Conservation (phyloP, 2,329 filamentous ascomycete species). For the Botrytis deweyae region DNA sequence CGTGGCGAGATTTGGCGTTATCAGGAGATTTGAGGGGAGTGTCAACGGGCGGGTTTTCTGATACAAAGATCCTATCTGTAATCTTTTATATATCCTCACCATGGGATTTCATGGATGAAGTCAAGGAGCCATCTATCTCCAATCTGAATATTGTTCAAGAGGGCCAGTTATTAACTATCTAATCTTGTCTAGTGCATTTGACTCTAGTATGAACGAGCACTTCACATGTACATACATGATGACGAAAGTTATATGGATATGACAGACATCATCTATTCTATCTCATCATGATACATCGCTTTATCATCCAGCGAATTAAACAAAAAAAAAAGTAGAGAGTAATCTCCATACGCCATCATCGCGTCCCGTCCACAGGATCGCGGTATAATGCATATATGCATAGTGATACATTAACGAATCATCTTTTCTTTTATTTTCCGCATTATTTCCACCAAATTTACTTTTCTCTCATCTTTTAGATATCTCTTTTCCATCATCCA, state of each 20-base stretch:
- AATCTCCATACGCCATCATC: constrained; percentile 10
- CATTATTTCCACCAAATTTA: background rate
- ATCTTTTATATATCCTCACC: background rate
- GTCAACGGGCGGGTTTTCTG: too few species aligned
- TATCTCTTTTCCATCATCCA: background rate
- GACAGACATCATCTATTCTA: background rate
- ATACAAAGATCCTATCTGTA: background rate
- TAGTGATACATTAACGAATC: background rate
- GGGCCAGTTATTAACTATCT: too few species aligned
- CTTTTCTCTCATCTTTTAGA: background rate
- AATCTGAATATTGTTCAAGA: background rate
- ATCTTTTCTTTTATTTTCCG: background rate
- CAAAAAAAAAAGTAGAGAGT: background rate
- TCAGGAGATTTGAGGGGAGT: background rate
- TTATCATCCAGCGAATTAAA: background rate
- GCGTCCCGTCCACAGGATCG: constrained; percentile 6
- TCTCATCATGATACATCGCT: background rate
- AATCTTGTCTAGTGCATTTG: too few species aligned
- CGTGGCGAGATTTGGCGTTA: background rate
- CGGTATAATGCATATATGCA: constrained; percentile 15
- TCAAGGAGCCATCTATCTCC: background rate
- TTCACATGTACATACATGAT: background rate
- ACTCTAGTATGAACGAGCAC: background rate
- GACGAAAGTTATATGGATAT: background rate
- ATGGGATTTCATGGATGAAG: background rate